Evolutionary conservation across 139 green algal species (phyloP).

Genomic region (Closterium sp.): DNA sequence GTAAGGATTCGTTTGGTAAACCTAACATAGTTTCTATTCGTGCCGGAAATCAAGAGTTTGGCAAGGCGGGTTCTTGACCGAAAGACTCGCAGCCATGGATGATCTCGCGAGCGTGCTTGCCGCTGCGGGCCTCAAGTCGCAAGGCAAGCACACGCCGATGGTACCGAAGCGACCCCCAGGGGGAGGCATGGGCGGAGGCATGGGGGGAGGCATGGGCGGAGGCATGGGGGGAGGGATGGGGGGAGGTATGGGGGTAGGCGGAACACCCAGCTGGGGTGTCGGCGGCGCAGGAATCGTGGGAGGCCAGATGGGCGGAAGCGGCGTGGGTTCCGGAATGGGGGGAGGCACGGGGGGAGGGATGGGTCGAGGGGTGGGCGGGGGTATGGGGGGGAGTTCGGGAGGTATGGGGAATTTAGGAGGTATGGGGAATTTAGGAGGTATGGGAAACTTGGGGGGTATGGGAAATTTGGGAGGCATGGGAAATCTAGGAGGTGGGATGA

Average conservation of each 20-base stretch:
- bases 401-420: background rate
- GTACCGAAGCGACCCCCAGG: background rate
- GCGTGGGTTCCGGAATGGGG: background rate
- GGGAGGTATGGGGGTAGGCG: background rate
- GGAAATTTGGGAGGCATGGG: background rate
- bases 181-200: background rate
- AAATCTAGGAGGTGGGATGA: background rate
- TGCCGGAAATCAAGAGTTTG: background rate
- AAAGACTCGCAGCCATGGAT: background rate
- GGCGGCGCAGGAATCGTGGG: background rate
- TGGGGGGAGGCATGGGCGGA: background rate
- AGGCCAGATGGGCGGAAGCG: background rate
- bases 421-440: background rate
- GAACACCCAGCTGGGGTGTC: background rate
- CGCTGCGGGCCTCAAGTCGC: constrained; percentile 2
- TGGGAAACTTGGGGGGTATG: background rate
- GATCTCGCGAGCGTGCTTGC: constrained; percentile 1
- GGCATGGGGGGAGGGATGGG: background rate
- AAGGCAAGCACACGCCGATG: constrained; percentile 12
- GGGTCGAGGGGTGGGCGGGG: background rate
- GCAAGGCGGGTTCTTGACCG: background rate
- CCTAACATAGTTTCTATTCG: background rate
- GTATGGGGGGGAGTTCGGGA: background rate
- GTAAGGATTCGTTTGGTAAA: background rate
- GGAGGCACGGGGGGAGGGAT: background rate